These are phyloP conservation scores for Penicillium carneum DNA, from an alignment of 2,329 filamentous ascomycete genomes.

Conservation along the genomic window DNA sequence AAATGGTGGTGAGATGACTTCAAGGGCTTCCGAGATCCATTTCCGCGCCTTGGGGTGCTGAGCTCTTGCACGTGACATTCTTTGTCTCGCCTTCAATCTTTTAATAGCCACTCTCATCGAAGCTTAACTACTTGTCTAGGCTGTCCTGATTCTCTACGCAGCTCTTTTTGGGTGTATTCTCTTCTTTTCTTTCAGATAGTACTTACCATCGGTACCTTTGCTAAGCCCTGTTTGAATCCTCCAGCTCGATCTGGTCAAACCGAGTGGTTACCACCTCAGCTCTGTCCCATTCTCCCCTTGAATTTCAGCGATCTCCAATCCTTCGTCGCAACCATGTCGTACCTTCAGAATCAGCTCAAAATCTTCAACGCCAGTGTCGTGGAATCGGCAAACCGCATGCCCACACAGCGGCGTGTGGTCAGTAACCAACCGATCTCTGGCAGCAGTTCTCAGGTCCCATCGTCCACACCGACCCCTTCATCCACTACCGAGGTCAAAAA, in stretches of 20 bases:
- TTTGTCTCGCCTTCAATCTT: slow-evolving; percentile 16
- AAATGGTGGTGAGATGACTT: slow-evolving; percentile 15
- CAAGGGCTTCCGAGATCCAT: slow-evolving; percentile 24
- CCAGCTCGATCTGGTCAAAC: slow-evolving; percentile 20
- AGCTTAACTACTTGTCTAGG: slow-evolving; percentile 2
- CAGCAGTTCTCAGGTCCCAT: slow-evolving; percentile 63
- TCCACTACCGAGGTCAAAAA: slow-evolving; percentile 56
- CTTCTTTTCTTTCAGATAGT: background rate
- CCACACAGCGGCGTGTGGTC: slow-evolving; percentile 59
- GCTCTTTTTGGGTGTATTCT: background rate
- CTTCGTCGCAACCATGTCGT: slow-evolving; percentile 61
- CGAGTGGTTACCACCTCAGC: slow-evolving; percentile 1
- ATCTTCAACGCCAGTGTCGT: slow-evolving; percentile 68
- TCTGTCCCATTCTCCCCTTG: slow-evolving; percentile 14
- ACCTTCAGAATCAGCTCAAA: slow-evolving; percentile 70
- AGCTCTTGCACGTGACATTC: slow-evolving; percentile 26
- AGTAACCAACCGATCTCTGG: slow-evolving; percentile 61
- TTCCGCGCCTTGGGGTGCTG: slow-evolving; percentile 27
- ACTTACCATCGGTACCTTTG: slow-evolving; percentile 7
- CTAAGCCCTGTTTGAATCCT: slow-evolving; percentile 1
- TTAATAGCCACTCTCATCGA: slow-evolving; percentile 11
- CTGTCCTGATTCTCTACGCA: background rate
- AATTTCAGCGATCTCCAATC: slow-evolving; percentile 1
- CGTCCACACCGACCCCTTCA: slow-evolving; percentile 45
- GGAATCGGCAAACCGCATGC: slow-evolving; percentile 69